Conservation (phyloP, 208 protist species). For the Leishmania amazonensis region DNA sequence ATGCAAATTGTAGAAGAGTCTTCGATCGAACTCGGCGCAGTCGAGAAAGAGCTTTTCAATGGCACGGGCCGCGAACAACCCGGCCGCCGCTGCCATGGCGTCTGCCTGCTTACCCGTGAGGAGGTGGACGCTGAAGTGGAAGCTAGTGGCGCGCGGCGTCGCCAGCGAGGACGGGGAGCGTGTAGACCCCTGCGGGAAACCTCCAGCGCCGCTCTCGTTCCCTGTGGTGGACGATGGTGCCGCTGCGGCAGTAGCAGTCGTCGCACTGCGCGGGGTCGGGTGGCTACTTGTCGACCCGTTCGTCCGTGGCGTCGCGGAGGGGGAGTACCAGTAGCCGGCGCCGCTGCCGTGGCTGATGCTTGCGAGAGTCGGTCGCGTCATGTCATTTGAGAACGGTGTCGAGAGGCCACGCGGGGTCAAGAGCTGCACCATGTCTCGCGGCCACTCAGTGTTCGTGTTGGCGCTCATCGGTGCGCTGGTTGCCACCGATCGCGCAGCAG, state of each 20-base stretch:
- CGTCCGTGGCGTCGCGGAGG: conserved; percentile 22
- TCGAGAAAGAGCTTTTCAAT: conserved; percentile 36
- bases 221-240: background rate
- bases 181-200: conserved; percentile 1
- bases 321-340: background rate
- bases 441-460: conserved; percentile 40
- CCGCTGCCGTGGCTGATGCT: conserved; percentile 6
- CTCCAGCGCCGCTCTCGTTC: background rate
- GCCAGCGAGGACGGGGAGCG: conserved; percentile 14
- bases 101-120: conserved; percentile 62
- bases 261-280: conserved; percentile 18
- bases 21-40: conserved; percentile 39
- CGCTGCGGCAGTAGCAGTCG: conserved; percentile 1
- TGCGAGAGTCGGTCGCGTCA: conserved; percentile 26
- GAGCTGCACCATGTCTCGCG: conserved; percentile 43
- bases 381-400: conserved; percentile 44
- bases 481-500: background rate
- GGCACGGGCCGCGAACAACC: conserved; percentile 16
- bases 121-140: conserved; percentile 73
- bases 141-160: conserved; percentile 26
- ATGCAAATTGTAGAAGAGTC: conserved; percentile 55
- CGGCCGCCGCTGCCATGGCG: conserved; percentile 49
- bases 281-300: conserved; percentile 26
- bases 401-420: conserved; percentile 76
- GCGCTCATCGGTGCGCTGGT: conserved; percentile 12